Conservation (phyloP, 1,139 yeast genomes). For the Scheffersomyces insectosa region DNA sequence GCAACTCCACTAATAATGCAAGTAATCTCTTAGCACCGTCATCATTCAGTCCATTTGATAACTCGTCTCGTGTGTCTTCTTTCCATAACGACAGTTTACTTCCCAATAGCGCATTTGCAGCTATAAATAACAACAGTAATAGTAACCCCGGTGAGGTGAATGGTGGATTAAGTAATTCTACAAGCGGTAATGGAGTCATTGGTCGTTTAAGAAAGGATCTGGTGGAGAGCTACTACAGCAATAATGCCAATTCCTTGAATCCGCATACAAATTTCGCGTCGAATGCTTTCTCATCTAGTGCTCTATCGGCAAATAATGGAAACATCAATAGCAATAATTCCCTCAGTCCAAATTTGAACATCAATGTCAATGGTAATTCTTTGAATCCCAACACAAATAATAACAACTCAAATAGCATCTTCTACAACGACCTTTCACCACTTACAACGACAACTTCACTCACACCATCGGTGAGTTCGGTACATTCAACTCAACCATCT, state of each 20-base stretch:
- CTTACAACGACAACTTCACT: constrained; percentile 48
- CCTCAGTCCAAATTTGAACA: constrained; percentile 3
- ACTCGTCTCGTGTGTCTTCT: constrained; percentile 12
- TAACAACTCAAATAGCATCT: constrained; percentile 7
- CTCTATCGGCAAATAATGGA: constrained; percentile 2
- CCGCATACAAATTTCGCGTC: background rate
- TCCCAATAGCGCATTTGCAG: background rate
- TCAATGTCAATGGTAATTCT: constrained; percentile 6
- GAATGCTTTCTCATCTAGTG: background rate
- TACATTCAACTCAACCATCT: constrained; percentile 47
- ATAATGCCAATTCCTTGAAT: background rate
- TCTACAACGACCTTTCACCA: constrained; percentile 38
- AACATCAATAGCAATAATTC: constrained; percentile 7
- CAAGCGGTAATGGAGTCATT: background rate
- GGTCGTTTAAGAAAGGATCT: no score
- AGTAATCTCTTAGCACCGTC: background rate
- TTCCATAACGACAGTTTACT: background rate
- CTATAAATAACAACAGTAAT: constrained; percentile 1
- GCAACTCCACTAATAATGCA: background rate
- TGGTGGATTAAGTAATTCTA: background rate
- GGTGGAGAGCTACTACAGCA: no score
- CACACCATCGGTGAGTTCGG: constrained; percentile 43
- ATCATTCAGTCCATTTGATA: constrained; percentile 10
- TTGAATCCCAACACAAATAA: background rate
- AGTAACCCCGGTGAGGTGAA: background rate